Percentiles rank a stretch among this genome's conserved stretches.
Conservation (phyloP, 192 early-diverging fungal genomes). For the Coemansia sp. region DNA sequence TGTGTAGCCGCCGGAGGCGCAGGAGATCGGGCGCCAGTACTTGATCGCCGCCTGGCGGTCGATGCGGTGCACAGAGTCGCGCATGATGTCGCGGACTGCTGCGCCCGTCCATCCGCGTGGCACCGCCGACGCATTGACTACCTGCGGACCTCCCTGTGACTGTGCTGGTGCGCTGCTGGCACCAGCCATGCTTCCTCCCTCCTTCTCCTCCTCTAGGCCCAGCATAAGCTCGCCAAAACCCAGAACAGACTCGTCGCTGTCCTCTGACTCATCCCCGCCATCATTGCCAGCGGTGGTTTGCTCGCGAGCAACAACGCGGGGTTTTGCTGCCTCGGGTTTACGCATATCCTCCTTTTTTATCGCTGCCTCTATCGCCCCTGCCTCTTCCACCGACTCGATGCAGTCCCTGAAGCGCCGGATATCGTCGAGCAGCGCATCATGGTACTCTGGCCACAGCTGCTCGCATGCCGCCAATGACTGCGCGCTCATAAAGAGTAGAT, state of each 20-base stretch:
- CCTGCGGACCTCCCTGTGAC: background rate
- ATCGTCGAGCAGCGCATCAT: conserved; percentile 19
- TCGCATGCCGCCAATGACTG: conserved; percentile 10
- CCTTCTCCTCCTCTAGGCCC: background rate
- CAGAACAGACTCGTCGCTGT: background rate
- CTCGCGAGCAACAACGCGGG: background rate
- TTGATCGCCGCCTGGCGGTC: conserved; percentile 14
- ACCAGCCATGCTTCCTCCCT: background rate
- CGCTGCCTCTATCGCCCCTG: no score
- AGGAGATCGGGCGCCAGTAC: background rate
- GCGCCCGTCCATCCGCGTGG: conserved; percentile 21
- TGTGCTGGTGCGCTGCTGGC: no score
- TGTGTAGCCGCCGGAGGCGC: background rate
- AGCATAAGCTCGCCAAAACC: background rate
- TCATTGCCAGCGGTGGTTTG: background rate
- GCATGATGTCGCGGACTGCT: background rate
- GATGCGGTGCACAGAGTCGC: background rate
- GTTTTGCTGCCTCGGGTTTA: background rate
- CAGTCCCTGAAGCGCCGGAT: conserved; percentile 4
- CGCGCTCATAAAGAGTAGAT: conserved; percentile 10
- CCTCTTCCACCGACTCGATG: background rate
- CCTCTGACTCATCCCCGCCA: background rate
- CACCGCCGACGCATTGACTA: conserved; percentile 1
- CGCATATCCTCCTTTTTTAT: no score
- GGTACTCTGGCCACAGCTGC: conserved; percentile 21